Conservation (phyloP, 768 basidiomycete species). For the Psilocybe azurescens region DNA sequence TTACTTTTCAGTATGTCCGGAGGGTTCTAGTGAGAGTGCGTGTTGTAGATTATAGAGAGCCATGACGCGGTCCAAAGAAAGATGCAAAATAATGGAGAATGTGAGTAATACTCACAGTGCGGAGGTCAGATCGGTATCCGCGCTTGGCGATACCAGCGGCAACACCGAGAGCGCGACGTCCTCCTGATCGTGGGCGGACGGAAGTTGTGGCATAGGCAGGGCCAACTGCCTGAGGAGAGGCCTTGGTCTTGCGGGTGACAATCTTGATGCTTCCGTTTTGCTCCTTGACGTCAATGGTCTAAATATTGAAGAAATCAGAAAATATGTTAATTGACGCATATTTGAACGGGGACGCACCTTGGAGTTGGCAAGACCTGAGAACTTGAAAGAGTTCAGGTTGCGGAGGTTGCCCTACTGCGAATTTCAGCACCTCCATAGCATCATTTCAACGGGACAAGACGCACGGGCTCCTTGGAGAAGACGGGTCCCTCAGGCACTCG, state of each 20-base stretch:
- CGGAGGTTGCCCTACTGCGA: conserved; percentile 76
- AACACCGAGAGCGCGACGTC: conserved; percentile 73
- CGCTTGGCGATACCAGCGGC: conserved; percentile 62
- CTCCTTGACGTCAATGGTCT: conserved; percentile 73
- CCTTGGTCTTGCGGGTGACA: conserved; percentile 67
- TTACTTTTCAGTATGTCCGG: conserved; percentile 65
- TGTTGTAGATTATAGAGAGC: conserved; percentile 23
- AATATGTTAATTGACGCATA: conserved; percentile 6
- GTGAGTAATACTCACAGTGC: conserved; percentile 57
- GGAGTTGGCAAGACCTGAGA: conserved; percentile 85
- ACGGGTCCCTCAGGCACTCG: conserved; percentile 70
- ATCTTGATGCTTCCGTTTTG: conserved; percentile 62
- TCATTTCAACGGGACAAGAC: conserved; percentile 32
- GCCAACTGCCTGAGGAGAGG: conserved; percentile 54
- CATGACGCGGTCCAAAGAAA: conserved; percentile 11
- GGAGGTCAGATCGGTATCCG: conserved; percentile 81
- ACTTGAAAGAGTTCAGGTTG: conserved; percentile 92
- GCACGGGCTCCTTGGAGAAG: conserved; percentile 86
- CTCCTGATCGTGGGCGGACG: conserved; percentile 73
- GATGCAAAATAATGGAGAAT: conserved; percentile 10
- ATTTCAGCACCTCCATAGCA: conserved; percentile 15
- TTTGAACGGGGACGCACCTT: conserved; percentile 55
- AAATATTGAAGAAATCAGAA: conserved; percentile 2
- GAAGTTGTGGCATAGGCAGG: conserved; percentile 50
- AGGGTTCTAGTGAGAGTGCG: conserved; percentile 94